Percentiles rank a stretch among this genome's conserved stretches.
phyloP scores from a whole-genome alignment of 1,284 basidiomycete species.

The Athelia psychrophila region DNA sequence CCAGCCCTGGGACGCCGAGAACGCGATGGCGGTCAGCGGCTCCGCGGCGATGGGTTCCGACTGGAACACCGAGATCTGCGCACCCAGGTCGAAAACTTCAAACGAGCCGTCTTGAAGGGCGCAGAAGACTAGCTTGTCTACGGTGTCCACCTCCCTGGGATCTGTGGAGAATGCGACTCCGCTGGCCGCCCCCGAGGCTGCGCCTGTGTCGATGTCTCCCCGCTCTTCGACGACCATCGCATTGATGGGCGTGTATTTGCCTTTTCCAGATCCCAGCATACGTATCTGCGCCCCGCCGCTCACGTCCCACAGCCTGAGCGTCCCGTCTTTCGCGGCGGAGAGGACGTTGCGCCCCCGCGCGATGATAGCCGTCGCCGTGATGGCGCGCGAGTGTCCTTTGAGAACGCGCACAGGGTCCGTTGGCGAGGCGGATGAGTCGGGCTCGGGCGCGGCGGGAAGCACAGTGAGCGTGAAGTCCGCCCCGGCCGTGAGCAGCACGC shows the following conservation, averaged over 20 bases:
- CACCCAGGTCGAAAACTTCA: constrained; percentile 54
- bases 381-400: constrained; percentile 64
- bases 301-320: constrained; percentile 76
- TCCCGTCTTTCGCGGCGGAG: constrained; percentile 63
- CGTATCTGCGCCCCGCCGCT: constrained; percentile 46
- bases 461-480: constrained; percentile 62
- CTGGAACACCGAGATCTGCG: constrained; percentile 42
- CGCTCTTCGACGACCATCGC: background rate
- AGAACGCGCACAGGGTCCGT: constrained; percentile 53
- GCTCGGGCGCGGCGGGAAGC: constrained; percentile 48
- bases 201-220: background rate
- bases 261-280: constrained; percentile 16
- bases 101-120: constrained; percentile 58
- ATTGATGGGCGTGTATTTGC: background rate
- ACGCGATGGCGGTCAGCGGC: constrained; percentile 49
- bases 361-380: constrained; percentile 61
- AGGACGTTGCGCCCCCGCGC: constrained; percentile 64
- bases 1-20: constrained; percentile 32
- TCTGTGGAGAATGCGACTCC: constrained; percentile 29
- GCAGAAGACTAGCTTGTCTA: constrained; percentile 47
- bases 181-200: constrained; percentile 16
- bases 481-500: constrained; percentile 60
- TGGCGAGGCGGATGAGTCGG: constrained; percentile 18
- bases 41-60: constrained; percentile 21
- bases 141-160: constrained; percentile 45